Conservation (phyloP, 1,284 basidiomycete species). For the Psilocybe mexicana region DNA sequence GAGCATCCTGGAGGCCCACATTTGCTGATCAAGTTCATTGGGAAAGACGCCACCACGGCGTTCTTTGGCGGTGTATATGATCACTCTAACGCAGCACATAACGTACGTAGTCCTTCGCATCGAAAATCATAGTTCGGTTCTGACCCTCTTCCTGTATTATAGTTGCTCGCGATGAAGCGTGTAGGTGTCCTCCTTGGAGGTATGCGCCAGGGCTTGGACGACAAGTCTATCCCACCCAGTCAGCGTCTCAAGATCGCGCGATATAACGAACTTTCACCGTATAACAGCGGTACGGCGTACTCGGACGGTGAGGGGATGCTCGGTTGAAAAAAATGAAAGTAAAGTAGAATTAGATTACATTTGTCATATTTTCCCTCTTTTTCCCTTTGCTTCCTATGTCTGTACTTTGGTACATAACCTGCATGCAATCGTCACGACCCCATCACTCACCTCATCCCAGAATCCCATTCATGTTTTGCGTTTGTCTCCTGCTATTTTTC, state of each 20-base stretch:
- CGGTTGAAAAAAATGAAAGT: constrained; percentile 7
- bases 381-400: no score
- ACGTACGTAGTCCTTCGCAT: constrained; percentile 46
- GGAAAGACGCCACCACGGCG: constrained; percentile 85
- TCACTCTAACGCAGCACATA: constrained; percentile 91
- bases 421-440: no score
- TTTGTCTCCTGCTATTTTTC: no score
- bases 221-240: constrained; percentile 65
- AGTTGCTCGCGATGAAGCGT: constrained; percentile 80
- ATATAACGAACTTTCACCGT: constrained; percentile 61
- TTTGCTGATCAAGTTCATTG: constrained; percentile 69
- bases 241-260: constrained; percentile 69
- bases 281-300: constrained; percentile 43
- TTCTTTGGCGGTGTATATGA: constrained; percentile 96
- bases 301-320: constrained; percentile 44
- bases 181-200: constrained; percentile 87
- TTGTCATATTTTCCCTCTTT: no score
- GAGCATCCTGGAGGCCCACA: constrained; percentile 82
- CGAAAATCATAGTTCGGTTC: not conserved
- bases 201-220: constrained; percentile 51
- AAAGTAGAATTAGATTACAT: no score
- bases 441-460: no score
- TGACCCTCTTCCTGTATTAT: constrained; percentile 6
- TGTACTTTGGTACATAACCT: no score
- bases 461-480: no score